A percentile compares a stretch with the other conserved stretches of the same genome.
phyloP scores from a whole-genome alignment of 2,329 filamentous ascomycete species.

The Colletotrichum sp. region DNA sequence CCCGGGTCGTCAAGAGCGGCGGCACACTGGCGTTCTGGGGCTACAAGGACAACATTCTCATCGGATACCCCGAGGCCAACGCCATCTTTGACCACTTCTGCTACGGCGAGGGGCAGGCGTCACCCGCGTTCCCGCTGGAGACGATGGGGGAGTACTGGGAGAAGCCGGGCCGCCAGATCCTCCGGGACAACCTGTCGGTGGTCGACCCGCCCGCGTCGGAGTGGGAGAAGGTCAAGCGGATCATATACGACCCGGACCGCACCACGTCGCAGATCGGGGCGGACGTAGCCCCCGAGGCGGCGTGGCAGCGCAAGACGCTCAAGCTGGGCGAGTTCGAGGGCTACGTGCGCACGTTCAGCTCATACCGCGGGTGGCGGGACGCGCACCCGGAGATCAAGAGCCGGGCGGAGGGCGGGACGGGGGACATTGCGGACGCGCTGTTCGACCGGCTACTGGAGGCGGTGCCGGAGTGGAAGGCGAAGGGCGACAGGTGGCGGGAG shows the following conservation, averaged over 20 bases:
- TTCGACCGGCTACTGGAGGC: slow-evolving; percentile 61
- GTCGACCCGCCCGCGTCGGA: slow-evolving; percentile 56
- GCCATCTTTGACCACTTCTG: slow-evolving; percentile 59
- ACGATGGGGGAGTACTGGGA: slow-evolving; percentile 66
- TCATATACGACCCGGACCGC: slow-evolving; percentile 63
- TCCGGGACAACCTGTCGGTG: slow-evolving; percentile 55
- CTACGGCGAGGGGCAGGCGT: slow-evolving; percentile 54
- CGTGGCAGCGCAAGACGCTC: slow-evolving; percentile 59
- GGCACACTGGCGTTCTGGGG: slow-evolving; percentile 71
- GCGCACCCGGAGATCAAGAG: slow-evolving; percentile 55
- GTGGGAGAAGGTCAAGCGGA: slow-evolving; percentile 57
- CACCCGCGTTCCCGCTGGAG: slow-evolving; percentile 46
- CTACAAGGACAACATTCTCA: slow-evolving; percentile 68
- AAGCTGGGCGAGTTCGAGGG: slow-evolving; percentile 63
- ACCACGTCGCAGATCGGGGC: slow-evolving; percentile 36
- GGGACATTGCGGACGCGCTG: slow-evolving; percentile 68
- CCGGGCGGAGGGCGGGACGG: slow-evolving; percentile 57
- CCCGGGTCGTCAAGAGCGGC: slow-evolving; percentile 55
- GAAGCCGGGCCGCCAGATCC: slow-evolving; percentile 60
- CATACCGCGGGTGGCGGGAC: slow-evolving; percentile 63
- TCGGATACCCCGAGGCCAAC: slow-evolving; percentile 57
- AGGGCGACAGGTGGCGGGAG: slow-evolving; percentile 56
- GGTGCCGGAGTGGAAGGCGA: slow-evolving; percentile 57
- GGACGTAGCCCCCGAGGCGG: slow-evolving; percentile 27
- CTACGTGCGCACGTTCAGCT: slow-evolving; percentile 67